Base-by-base conservation (phyloP, 1,284 basidiomycete species). In the Pyrrhoderma noxium region DNA sequence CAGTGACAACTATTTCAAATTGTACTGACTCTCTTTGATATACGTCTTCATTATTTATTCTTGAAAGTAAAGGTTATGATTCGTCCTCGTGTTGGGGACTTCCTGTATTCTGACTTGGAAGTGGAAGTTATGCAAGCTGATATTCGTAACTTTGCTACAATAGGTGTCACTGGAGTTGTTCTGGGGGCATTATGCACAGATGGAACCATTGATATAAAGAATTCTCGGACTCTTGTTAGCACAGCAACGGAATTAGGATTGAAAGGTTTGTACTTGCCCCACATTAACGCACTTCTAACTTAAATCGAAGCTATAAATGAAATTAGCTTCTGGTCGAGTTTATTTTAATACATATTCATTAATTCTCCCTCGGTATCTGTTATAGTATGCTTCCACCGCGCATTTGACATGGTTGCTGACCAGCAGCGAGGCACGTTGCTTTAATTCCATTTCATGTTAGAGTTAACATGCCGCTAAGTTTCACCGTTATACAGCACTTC, bases 381-480 rank as follows among this genome's bases (percentile, higher is more conserved):
- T 59, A 37, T 49, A 89, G 88, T 89, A 31, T 89, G 85, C 57
- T 91, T 91, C 62, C 89, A 91, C 62, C 73, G 89, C 50, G 89
- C 89, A 14, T 84, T 90, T 59, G 89, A 91, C 62, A 80, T 90
- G 80, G 76, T 78, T 2, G 64, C 65, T 43, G 73, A 85, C 61
- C 65, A 74, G 11, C 63, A 67, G 44, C 68, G 76, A 70, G 79
- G 85, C 78, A 52, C 34, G 62, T 58, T 45, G 21, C 25, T 34
- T 22, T 21, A 38, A 36, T 14, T 45, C 16, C 23, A 7, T 45
- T 18, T 3, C 27, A 39, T 19, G 21, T 3, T 37, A n/a, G n/a
- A n/a, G n/a, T n/a, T 18, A 45, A n/a, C 27, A 31, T 11, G 27
- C 11, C 27, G 27, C 5, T 31, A 31, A 31, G 11, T 11, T 31